Evolutionary conservation across 192 early-diverging fungal species (phyloP).

Genomic region (Geranomyces michiganensis): DNA sequence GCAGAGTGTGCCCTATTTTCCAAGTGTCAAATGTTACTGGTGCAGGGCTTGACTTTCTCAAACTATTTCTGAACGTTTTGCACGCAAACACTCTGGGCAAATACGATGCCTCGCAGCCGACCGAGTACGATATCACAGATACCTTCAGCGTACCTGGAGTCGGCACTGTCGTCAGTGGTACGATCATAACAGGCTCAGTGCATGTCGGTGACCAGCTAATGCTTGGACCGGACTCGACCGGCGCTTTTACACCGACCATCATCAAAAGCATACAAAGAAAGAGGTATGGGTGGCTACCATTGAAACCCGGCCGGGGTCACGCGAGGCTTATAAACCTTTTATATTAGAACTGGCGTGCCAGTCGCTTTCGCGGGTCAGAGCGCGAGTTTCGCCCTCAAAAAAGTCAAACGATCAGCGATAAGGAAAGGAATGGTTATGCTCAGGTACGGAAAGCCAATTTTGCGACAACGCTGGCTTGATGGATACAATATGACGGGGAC

Average conservation of each 20-base stretch:
- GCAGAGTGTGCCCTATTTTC: conserved; percentile 90
- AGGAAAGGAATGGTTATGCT: conserved; percentile 88
- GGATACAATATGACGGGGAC: neutral
- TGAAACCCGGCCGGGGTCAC: no score
- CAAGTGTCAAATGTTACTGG: conserved; percentile 91
- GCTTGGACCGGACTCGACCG: conserved; percentile 84
- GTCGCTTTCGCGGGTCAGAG: conserved; percentile 80
- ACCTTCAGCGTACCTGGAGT: conserved; percentile 90
- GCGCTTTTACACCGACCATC: conserved; percentile 74
- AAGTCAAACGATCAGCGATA: conserved; percentile 73
- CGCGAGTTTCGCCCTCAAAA: conserved; percentile 83
- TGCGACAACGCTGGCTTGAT: no score
- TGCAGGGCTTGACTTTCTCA: conserved; percentile 71
- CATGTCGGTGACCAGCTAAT: conserved; percentile 80
- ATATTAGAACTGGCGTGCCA: conserved; percentile 46
- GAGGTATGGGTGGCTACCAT: conserved; percentile 62
- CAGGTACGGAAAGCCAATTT: conserved; percentile 23
- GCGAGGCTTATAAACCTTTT: no score
- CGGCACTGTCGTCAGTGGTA: conserved; percentile 84
- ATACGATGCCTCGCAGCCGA: conserved; percentile 60
- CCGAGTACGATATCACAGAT: conserved; percentile 88
- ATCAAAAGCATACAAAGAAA: conserved; percentile 90
- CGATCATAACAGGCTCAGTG: conserved; percentile 70
- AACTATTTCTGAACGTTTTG: conserved; percentile 84
- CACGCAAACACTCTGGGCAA: conserved; percentile 60